Evolutionary conservation across 805 yeast species (phyloP).

Genomic region (Suhomyces sp.): DNA sequence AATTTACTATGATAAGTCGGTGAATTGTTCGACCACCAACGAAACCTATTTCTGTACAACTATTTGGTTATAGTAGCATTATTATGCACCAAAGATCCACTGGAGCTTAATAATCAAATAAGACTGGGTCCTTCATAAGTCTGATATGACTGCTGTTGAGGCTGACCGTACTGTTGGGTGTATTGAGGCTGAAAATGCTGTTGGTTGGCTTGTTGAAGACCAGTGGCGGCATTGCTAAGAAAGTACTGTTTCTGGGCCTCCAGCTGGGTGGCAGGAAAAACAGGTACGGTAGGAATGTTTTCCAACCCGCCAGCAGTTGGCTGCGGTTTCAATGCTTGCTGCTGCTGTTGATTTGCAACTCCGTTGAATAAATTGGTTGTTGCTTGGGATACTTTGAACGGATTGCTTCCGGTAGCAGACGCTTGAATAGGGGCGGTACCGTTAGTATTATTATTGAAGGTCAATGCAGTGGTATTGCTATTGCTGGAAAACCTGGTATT

Average conservation of each 20-base stretch:
- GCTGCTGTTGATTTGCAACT: conserved; percentile 20
- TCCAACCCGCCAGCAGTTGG: conserved; percentile 77
- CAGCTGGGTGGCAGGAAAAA: conserved; percentile 63
- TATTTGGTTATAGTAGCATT: too few relatives aligned
- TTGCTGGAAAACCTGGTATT: conserved; percentile 33
- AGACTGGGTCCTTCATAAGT: conserved; percentile 24
- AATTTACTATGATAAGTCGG: too few relatives aligned
- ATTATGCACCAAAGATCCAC: not conserved
- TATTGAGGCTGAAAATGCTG: conserved; percentile 21
- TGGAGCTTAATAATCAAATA: conserved; percentile 8
- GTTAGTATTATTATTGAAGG: conserved; percentile 17
- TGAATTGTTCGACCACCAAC: too few relatives aligned
- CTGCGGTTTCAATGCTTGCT: conserved; percentile 41
- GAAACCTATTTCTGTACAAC: too few relatives aligned
- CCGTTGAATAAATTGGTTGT: conserved; percentile 31
- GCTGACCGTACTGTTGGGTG: conserved; percentile 6
- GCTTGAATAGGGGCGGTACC: conserved; percentile 23
- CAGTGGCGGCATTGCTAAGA: conserved; percentile 35
- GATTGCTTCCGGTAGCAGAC: conserved; percentile 55
- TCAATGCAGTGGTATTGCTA: conserved; percentile 31
- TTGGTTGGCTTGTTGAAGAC: conserved; percentile 24
- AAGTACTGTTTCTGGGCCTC: conserved; percentile 37
- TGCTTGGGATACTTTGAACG: conserved; percentile 48
- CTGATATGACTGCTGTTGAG: conserved; percentile 1
- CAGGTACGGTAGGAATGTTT: conserved; percentile 59